These are phyloP conservation scores for Trichocomaceae sp. DNA, from an alignment of 2,329 filamentous ascomycete genomes.

Conservation along the genomic window DNA sequence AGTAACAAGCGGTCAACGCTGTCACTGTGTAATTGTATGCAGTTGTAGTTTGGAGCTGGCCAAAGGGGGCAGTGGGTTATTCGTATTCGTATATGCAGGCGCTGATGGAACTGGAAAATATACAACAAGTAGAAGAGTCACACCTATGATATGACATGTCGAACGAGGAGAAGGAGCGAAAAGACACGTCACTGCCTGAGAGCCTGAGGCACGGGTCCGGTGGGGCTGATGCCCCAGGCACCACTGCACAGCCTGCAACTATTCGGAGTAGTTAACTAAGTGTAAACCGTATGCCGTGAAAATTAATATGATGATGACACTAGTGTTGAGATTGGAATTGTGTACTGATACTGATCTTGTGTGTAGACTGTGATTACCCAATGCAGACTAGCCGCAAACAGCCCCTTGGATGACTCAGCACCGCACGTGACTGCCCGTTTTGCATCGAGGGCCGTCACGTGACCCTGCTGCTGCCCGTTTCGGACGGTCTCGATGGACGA, in stretches of 20 bases:
- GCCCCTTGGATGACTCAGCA: neutral
- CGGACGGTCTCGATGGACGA: too few species aligned
- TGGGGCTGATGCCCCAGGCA: neutral
- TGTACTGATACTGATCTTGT: too few species aligned
- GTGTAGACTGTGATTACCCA: too few species aligned
- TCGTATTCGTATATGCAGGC: neutral
- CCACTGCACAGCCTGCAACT: too few species aligned
- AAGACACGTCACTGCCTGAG: neutral
- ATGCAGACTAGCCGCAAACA: neutral
- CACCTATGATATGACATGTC: neutral
- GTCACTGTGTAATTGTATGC: neutral
- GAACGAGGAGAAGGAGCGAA: neutral
- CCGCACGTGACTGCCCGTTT: neutral
- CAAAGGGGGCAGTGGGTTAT: neutral
- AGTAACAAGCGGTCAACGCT: neutral
- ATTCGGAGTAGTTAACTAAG: too few species aligned
- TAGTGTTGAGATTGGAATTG: too few species aligned
- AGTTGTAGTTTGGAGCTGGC: neutral
- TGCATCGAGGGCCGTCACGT: neutral
- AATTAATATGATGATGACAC: too few species aligned
- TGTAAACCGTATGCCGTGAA: too few species aligned
- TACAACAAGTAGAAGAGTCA: neutral
- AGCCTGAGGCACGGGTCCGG: neutral
- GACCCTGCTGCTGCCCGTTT: neutral
- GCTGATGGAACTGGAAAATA: neutral